A percentile compares a stretch with the other conserved stretches of the same genome.
phyloP scores from a whole-genome alignment of 352 stramenopile genomes.

The Globisporangium orthogonon region DNA sequence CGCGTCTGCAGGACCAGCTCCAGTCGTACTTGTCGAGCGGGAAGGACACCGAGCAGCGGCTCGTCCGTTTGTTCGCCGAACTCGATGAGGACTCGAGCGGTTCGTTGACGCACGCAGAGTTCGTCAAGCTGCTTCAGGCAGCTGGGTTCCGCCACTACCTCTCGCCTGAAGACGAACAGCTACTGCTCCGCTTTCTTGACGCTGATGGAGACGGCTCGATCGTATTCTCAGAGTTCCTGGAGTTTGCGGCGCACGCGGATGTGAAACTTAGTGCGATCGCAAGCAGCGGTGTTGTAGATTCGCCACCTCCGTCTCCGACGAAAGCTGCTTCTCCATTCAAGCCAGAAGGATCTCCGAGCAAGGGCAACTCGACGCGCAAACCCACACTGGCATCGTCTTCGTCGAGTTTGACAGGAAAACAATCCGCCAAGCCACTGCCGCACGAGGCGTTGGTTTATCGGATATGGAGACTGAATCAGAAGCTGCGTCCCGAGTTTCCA shows the following conservation, averaged over 20 bases:
- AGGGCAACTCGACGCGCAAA: constrained; percentile 8
- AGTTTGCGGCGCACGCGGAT: constrained; percentile 46
- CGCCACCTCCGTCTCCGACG: constrained; percentile 9
- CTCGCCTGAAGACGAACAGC: constrained; percentile 45
- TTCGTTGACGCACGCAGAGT: constrained; percentile 52
- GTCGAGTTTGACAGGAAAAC: constrained; percentile 6
- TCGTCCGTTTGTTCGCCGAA: constrained; percentile 48
- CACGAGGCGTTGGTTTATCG: constrained; percentile 21
- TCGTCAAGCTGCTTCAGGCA: constrained; percentile 57
- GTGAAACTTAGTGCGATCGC: constrained; percentile 22
- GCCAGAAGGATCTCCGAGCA: constrained; percentile 5
- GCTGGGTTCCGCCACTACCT: constrained; percentile 56
- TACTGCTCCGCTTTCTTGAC: constrained; percentile 70
- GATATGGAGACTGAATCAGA: constrained; percentile 41
- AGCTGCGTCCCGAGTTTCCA: constrained; percentile 40
- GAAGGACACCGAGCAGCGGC: constrained; percentile 36
- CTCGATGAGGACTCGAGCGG: constrained; percentile 49
- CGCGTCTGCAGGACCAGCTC: constrained; percentile 49
- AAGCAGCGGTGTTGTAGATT: not conserved
- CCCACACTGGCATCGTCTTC: not conserved
- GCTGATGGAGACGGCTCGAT: constrained; percentile 53
- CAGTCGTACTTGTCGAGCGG: constrained; percentile 47
- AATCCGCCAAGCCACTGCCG: constrained; percentile 2
- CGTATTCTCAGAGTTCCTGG: constrained; percentile 59
- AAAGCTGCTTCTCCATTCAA: constrained; percentile 9